A percentile compares a stretch with the other conserved stretches of the same genome.
Conservation (phyloP, 331 rosid species). For the Pyrus hybrid region DNA sequence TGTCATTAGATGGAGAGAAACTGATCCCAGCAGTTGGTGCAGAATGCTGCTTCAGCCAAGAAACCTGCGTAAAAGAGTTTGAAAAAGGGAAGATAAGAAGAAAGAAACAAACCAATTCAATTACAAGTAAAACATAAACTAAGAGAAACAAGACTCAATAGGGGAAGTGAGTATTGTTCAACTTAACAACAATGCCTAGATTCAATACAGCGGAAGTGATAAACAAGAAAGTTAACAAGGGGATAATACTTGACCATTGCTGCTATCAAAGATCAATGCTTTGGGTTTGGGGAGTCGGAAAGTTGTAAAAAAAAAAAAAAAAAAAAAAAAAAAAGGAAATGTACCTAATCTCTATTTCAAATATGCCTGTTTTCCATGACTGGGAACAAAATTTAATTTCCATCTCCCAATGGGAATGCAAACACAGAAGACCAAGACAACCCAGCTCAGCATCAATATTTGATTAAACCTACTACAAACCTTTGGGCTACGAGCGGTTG, state of each 20-base stretch:
- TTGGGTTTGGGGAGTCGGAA: not conserved
- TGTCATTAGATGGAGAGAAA: constrained; percentile 95
- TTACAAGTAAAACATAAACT: constrained; percentile 3
- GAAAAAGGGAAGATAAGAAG: not conserved
- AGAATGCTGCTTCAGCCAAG: constrained; percentile 97
- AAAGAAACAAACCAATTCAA: constrained; percentile 9
- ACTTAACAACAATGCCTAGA: not conserved
- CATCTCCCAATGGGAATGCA: not conserved
- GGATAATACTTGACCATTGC: not conserved
- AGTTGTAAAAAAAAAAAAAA: not conserved
- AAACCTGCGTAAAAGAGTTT: constrained; percentile 36
- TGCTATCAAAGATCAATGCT: not conserved
- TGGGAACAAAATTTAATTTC: not conserved
- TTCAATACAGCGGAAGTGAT: not conserved
- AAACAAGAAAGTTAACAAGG: not conserved
- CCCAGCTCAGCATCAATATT: not conserved
- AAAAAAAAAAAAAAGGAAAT: not conserved
- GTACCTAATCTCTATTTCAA: not conserved
- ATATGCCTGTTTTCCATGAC: not conserved
- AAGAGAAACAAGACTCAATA: not conserved
- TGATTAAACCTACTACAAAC: constrained; percentile 26
- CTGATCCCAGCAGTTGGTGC: constrained; percentile 97
- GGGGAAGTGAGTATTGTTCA: not conserved
- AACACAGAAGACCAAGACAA: not conserved
- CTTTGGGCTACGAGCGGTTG: constrained; percentile 93